A percentile compares a stretch with the other conserved stretches of the same genome.
phyloP scores from a whole-genome alignment of 2,329 filamentous ascomycete species.

The Knoxdaviesia proteae region DNA sequence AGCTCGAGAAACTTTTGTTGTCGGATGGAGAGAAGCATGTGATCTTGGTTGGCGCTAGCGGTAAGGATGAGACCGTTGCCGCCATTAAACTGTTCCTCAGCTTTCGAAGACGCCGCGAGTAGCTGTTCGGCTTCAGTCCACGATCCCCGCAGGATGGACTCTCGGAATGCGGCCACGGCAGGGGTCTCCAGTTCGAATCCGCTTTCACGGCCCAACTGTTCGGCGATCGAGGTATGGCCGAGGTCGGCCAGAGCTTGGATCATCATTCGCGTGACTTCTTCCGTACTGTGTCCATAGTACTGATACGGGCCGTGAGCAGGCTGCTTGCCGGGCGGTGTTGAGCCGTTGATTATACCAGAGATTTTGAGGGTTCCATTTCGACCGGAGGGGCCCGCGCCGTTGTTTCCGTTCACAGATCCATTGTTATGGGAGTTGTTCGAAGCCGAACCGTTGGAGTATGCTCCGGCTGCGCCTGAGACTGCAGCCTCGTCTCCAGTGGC shows the following conservation, averaged over 20 bases:
- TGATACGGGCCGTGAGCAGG: not conserved
- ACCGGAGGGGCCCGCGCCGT: not conserved
- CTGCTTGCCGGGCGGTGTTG: not conserved
- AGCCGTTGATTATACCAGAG: conserved; percentile 3
- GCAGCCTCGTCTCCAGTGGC: not conserved
- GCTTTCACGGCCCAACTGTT: conserved; percentile 57
- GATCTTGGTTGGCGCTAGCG: conserved; percentile 50
- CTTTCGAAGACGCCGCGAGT: conserved; percentile 34
- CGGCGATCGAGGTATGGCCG: conserved; percentile 63
- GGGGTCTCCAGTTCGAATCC: conserved; percentile 73
- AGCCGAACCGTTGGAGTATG: not conserved
- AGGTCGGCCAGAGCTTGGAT: conserved; percentile 82
- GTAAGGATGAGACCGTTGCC: conserved; percentile 50
- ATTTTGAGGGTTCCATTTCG: conserved; percentile 1
- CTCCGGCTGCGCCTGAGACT: not conserved
- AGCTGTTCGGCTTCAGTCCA: conserved; percentile 77
- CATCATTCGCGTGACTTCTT: conserved; percentile 80
- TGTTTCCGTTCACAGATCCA: not conserved
- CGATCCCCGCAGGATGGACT: conserved; percentile 55
- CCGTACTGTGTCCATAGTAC: conserved; percentile 73
- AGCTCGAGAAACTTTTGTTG: conserved; percentile 92
- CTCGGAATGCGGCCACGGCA: conserved; percentile 69
- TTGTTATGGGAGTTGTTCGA: not conserved
- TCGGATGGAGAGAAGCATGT: conserved; percentile 73
- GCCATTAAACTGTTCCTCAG: conserved; percentile 13